Conservation (phyloP, 164 flowering plant species). For the Liriodendron chinense region DNA sequence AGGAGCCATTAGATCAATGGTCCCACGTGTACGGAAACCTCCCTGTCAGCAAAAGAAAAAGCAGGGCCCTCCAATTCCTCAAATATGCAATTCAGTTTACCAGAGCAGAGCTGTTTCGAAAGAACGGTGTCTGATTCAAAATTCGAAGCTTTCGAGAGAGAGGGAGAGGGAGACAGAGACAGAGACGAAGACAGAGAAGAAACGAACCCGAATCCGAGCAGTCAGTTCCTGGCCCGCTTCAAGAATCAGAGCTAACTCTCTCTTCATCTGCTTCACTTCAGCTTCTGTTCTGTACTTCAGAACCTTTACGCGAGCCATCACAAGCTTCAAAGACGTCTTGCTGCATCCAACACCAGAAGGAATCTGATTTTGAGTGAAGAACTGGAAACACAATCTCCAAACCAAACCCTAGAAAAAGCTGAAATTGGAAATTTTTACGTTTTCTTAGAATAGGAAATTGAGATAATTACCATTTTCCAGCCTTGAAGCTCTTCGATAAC, state of each 20-base stretch:
- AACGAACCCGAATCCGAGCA: constrained; percentile 76
- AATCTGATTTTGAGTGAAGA: not conserved
- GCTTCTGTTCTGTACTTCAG: constrained; percentile 77
- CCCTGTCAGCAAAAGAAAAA: too few relatives aligned
- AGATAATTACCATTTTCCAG: constrained; percentile 68
- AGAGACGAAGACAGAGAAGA: not conserved
- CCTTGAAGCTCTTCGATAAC: constrained; percentile 61
- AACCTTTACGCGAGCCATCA: constrained; percentile 72
- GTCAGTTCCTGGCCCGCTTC: constrained; percentile 78
- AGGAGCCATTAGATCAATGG: too few relatives aligned
- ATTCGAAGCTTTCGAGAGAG: not conserved
- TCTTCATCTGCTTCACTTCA: constrained; percentile 62
- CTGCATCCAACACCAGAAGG: constrained; percentile 30
- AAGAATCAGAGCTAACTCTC: constrained; percentile 81
- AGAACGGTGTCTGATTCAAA: not conserved
- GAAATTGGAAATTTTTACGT: not conserved
- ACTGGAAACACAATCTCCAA: not conserved
- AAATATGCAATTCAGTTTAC: too few relatives aligned
- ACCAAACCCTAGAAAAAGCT: constrained; percentile 8
- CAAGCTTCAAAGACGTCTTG: constrained; percentile 81
- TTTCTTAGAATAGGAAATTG: not conserved
- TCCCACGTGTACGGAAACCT: too few relatives aligned
- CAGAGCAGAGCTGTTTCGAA: not conserved
- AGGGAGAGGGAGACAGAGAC: not conserved
- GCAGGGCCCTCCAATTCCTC: too few relatives aligned